Percentiles rank a stretch among this genome's conserved stretches.
phyloP scores from a whole-genome alignment of 352 stramenopile genomes.

The Globisporangium lucens region DNA sequence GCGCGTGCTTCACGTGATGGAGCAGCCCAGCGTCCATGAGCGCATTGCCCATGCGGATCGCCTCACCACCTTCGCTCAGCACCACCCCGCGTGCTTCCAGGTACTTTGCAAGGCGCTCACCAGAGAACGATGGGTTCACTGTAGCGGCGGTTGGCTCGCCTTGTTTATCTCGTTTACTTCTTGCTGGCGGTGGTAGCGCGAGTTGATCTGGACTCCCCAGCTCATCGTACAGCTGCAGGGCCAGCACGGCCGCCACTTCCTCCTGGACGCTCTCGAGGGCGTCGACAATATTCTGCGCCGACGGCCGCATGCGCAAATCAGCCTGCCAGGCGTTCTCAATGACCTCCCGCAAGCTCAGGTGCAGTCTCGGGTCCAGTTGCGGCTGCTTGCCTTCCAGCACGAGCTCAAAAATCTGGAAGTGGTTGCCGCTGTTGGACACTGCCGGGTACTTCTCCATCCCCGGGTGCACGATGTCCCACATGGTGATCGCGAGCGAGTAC shows the following conservation, averaged over 20 bases:
- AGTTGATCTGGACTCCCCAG: constrained; percentile 16
- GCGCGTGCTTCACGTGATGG: constrained; percentile 44
- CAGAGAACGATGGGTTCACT: constrained; percentile 20
- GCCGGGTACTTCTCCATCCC: constrained; percentile 44
- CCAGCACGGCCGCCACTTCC: constrained; percentile 42
- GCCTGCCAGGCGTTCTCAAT: constrained; percentile 52
- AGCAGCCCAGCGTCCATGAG: constrained; percentile 63
- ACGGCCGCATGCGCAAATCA: constrained; percentile 45
- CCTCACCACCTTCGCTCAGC: constrained; percentile 23
- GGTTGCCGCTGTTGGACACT: constrained; percentile 23
- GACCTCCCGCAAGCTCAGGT: constrained; percentile 42
- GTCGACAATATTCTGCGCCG: constrained; percentile 41
- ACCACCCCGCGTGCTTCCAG: constrained; percentile 27
- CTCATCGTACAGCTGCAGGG: constrained; percentile 44
- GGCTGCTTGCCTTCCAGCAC: constrained; percentile 46
- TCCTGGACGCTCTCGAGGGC: constrained; percentile 63
- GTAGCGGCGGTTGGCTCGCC: not conserved
- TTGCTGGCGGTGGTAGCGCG: not conserved
- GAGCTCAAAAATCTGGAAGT: constrained; percentile 47
- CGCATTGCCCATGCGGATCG: constrained; percentile 45
- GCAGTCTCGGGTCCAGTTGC: constrained; percentile 29
- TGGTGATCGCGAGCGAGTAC: constrained; percentile 56
- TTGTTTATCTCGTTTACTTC: not conserved
- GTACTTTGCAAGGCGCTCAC: constrained; percentile 24
- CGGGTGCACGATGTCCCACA: constrained; percentile 69